These are phyloP conservation scores for Paraphaeosphaeria minitans DNA, from an alignment of 2,329 filamentous ascomycete species.

Conservation along the genomic window DNA sequence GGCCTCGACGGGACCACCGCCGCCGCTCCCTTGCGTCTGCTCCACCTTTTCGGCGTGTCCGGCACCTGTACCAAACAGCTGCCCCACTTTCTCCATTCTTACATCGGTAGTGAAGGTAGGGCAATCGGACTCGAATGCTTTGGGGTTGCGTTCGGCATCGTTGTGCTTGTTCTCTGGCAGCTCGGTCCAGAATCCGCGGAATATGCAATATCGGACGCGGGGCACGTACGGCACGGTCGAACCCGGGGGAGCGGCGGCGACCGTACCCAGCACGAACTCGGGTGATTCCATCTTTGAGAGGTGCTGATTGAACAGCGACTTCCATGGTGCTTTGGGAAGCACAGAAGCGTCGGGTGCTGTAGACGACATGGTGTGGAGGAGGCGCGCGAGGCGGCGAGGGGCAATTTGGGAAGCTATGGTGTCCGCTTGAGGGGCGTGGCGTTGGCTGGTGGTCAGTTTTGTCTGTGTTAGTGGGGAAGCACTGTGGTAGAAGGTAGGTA, in stretches of 20 bases:
- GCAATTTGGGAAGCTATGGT: conserved; percentile 47
- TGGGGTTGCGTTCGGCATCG: conserved; percentile 71
- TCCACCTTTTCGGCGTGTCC: conserved; percentile 52
- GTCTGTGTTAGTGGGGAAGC: not conserved
- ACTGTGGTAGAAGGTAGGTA: not conserved
- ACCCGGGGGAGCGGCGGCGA: conserved; percentile 50
- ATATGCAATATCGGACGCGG: conserved; percentile 79
- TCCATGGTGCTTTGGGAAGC: conserved; percentile 58
- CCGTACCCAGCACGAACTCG: conserved; percentile 58
- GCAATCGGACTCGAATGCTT: conserved; percentile 75
- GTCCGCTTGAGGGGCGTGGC: conserved; percentile 12
- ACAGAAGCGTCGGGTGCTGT: conserved; percentile 46
- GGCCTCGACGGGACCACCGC: conserved; percentile 77
- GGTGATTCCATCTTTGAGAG: conserved; percentile 55
- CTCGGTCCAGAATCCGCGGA: conserved; percentile 80
- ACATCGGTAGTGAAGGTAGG: conserved; percentile 85
- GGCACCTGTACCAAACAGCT: conserved; percentile 64
- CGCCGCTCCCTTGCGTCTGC: conserved; percentile 58
- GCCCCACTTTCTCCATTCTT: conserved; percentile 80
- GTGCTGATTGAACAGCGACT: conserved; percentile 55
- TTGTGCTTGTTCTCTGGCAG: conserved; percentile 76
- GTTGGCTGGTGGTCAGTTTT: conserved; percentile 1
- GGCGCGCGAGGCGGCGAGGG: conserved; percentile 46
- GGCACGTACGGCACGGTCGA: conserved; percentile 52
- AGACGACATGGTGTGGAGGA: conserved; percentile 53